Evolutionary conservation across 2,329 filamentous ascomycete species (phyloP).

Genomic region (Fusarium guadeloupense): DNA sequence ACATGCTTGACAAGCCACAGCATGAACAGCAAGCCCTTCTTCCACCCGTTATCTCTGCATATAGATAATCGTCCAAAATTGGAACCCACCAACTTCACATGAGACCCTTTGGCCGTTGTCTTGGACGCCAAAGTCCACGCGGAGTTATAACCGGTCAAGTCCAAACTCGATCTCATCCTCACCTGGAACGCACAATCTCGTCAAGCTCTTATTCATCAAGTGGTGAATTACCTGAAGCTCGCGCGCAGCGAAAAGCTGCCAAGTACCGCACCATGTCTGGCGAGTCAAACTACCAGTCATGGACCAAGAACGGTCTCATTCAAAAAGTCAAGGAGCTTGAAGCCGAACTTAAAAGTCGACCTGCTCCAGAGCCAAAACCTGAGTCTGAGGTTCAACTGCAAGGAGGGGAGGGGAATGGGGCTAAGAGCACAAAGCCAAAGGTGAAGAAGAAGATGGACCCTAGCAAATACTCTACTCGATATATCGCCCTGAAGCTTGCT

Average conservation of each 20-base stretch:
- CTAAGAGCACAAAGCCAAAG: conserved; percentile 50
- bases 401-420: conserved; percentile 4
- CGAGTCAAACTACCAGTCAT: conserved; percentile 66
- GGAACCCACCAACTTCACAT: conserved; percentile 44
- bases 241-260: conserved; percentile 22
- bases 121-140: conserved; percentile 42
- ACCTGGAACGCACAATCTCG: conserved; percentile 2
- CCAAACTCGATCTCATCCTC: conserved; percentile 15
- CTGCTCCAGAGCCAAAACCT: conserved; percentile 39
- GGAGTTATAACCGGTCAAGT: conserved; percentile 26
- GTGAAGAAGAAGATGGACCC: conserved; percentile 73
- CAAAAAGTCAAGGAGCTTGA: conserved; percentile 75
- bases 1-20: conserved; percentile 28
- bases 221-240: conserved; percentile 32
- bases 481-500: conserved; percentile 91
- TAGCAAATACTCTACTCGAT: conserved; percentile 81
- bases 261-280: conserved; percentile 45
- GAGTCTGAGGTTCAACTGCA: conserved; percentile 1
- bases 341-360: conserved; percentile 64
- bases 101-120: conserved; percentile 38
- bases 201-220: conserved; percentile 32
- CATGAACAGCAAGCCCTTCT: conserved; percentile 35
- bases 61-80: conserved; percentile 39
- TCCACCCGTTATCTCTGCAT: conserved; percentile 34
- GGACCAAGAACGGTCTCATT: conserved; percentile 75